Conservation (phyloP, 2,329 filamentous ascomycete species). For the Penicillium sp. region DNA sequence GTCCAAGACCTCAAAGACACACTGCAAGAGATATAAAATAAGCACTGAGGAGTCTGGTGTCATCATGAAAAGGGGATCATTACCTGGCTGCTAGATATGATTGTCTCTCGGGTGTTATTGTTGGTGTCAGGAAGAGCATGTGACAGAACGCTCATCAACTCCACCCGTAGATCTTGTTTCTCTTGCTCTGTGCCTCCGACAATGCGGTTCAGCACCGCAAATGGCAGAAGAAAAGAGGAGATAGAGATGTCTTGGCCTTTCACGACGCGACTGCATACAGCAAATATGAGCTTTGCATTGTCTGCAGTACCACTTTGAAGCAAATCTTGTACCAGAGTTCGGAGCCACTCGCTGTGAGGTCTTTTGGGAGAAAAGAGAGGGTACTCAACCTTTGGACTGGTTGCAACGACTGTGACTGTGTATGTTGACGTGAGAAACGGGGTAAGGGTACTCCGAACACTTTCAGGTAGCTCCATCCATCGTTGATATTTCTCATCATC, state of each 20-base stretch:
- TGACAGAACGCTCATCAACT: slow-evolving; percentile 72
- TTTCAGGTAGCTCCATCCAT: slow-evolving; percentile 75
- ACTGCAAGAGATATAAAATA: slow-evolving; percentile 49
- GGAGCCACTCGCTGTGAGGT: slow-evolving; percentile 77
- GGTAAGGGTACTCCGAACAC: slow-evolving; percentile 73
- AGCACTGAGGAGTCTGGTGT: slow-evolving; percentile 4
- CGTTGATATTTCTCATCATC: slow-evolving; percentile 64
- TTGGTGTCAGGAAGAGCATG: slow-evolving; percentile 54
- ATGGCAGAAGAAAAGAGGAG: slow-evolving; percentile 83
- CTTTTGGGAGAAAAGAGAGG: slow-evolving; percentile 71
- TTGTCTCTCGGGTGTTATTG: slow-evolving; percentile 66
- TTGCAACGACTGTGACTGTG: slow-evolving; percentile 61
- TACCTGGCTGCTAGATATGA: slow-evolving; percentile 85
- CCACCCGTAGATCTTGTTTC: slow-evolving; percentile 63
- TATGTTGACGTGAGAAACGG: slow-evolving; percentile 88
- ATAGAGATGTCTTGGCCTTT: slow-evolving; percentile 82
- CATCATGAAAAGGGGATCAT: slow-evolving; percentile 25
- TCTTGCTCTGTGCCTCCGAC: slow-evolving; percentile 67
- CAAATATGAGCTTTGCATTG: slow-evolving; percentile 74
- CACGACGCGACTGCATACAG: slow-evolving; percentile 76
- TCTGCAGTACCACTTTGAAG: slow-evolving; percentile 72
- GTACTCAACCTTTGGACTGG: slow-evolving; percentile 60
- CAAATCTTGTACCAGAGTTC: slow-evolving; percentile 75
- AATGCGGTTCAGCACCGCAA: slow-evolving; percentile 77
- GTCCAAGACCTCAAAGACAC: slow-evolving; percentile 84